Conservation (phyloP, 1,139 yeast genomes). For the Geotrichum histeridarum region DNA sequence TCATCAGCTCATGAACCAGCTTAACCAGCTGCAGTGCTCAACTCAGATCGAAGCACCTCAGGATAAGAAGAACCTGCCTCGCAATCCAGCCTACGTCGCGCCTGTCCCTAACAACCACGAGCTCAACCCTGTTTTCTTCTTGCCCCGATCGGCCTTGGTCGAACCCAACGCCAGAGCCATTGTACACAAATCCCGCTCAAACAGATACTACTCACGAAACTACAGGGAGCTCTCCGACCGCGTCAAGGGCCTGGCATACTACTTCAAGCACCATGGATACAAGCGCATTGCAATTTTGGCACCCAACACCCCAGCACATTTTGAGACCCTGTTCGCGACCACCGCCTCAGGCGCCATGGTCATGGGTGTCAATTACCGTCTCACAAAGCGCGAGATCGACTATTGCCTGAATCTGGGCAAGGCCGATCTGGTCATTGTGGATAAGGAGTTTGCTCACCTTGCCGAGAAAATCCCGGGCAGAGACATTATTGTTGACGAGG, state of each 20-base stretch:
- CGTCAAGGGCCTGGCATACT: conserved; percentile 35
- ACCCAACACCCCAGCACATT: conserved; percentile 40
- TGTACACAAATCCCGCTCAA: conserved; percentile 32
- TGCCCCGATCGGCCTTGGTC: conserved; percentile 37
- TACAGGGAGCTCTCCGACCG: conserved; percentile 34
- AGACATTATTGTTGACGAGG: conserved; percentile 33
- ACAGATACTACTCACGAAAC: conserved; percentile 28
- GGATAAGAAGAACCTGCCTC: not conserved
- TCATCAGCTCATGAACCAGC: conserved; percentile 1
- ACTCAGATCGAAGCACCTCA: not conserved
- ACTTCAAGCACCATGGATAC: conserved; percentile 28
- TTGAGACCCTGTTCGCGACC: conserved; percentile 38
- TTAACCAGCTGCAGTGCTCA: not conserved
- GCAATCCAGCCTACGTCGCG: conserved; percentile 5
- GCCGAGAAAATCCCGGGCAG: conserved; percentile 23
- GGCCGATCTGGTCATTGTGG: conserved; percentile 37
- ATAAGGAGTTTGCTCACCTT: conserved; percentile 33
- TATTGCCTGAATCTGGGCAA: conserved; percentile 35
- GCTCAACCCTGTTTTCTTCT: conserved; percentile 37
- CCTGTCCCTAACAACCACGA: conserved; percentile 30
- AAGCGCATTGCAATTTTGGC: conserved; percentile 36
- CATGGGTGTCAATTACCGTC: conserved; percentile 38
- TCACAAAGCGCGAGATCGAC: conserved; percentile 34
- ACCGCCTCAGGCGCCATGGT: conserved; percentile 37
- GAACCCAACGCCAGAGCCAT: conserved; percentile 38